Evolutionary conservation across 73 alveolate species (phyloP).

Genomic region (Tetrahymena malaccensis): DNA sequence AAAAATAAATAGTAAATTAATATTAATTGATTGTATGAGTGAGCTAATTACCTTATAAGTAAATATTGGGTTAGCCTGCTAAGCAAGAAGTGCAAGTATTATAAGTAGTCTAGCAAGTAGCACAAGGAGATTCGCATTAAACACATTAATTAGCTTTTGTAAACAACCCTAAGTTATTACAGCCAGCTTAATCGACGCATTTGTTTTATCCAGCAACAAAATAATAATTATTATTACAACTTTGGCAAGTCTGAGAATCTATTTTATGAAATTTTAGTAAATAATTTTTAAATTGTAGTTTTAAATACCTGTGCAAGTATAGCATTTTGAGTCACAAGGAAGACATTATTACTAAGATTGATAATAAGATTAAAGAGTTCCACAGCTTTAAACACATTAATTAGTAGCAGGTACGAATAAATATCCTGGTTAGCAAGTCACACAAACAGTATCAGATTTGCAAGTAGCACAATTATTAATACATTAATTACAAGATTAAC

Average conservation of each 20-base stretch:
- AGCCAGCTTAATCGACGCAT: not conserved
- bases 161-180: not conserved
- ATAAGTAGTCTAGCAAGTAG: not conserved
- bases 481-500: not conserved
- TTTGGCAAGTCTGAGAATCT: not conserved
- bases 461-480: not conserved
- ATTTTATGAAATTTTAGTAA: not conserved
- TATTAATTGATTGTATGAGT: too few relatives aligned
- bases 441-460: not conserved
- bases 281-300: not conserved
- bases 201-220: not conserved
- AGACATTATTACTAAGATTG: not conserved
- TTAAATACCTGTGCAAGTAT: not conserved
- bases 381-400: not conserved
- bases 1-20: too few relatives aligned
- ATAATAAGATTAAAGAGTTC: not conserved
- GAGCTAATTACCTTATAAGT: not conserved
- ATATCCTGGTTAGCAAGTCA: not conserved
- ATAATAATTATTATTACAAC: not conserved
- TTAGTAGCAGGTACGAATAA: not conserved
- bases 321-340: not conserved
- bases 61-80: not conserved
- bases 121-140: not conserved
- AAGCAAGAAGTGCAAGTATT: not conserved
- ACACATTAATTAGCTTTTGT: not conserved